These are phyloP conservation scores for Fragaria vesca DNA, from an alignment of 306 rosid genomes.

Conservation along the genomic window DNA sequence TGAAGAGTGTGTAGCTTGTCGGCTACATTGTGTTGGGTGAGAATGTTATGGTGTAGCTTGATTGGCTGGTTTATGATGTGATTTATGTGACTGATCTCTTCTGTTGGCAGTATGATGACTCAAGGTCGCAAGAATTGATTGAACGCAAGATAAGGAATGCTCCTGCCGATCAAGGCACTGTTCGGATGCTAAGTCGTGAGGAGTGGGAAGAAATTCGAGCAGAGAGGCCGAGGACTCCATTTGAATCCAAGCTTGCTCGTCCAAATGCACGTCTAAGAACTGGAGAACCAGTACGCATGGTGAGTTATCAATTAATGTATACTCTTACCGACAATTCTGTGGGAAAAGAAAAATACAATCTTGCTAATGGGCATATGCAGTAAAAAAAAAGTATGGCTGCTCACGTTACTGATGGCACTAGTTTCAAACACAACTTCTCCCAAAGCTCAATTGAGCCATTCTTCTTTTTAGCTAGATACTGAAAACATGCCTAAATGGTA, in stretches of 20 bases:
- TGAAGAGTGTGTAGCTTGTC: not conserved
- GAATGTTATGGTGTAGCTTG: not conserved
- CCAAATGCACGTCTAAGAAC: slow-evolving; percentile 58
- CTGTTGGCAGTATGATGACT: slow-evolving; percentile 59
- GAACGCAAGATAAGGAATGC: slow-evolving; percentile 53
- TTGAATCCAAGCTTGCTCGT: slow-evolving; percentile 65
- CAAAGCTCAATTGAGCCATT: slow-evolving; percentile 5
- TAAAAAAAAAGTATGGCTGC: not conserved
- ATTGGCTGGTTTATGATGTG: not conserved
- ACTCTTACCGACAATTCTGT: not conserved
- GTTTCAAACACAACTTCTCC: not conserved
- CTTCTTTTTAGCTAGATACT: not conserved
- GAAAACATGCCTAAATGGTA: not conserved
- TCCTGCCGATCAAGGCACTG: slow-evolving; percentile 52
- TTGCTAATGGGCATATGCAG: not conserved
- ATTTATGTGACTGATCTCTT: not conserved
- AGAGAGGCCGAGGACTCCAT: slow-evolving; percentile 55
- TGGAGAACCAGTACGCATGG: slow-evolving; percentile 49
- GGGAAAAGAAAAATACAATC: not conserved
- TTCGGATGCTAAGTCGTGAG: slow-evolving; percentile 54
- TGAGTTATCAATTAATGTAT: slow-evolving; percentile 10
- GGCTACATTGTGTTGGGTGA: not conserved
- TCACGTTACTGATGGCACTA: slow-evolving; percentile 2
- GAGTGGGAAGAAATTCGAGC: slow-evolving; percentile 59
- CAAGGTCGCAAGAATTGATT: slow-evolving; percentile 56